A percentile compares a stretch with the other conserved stretches of the same genome.
These are phyloP conservation scores for Serendipita sp. DNA, from an alignment of 768 basidiomycete species.

Conservation along the genomic window DNA sequence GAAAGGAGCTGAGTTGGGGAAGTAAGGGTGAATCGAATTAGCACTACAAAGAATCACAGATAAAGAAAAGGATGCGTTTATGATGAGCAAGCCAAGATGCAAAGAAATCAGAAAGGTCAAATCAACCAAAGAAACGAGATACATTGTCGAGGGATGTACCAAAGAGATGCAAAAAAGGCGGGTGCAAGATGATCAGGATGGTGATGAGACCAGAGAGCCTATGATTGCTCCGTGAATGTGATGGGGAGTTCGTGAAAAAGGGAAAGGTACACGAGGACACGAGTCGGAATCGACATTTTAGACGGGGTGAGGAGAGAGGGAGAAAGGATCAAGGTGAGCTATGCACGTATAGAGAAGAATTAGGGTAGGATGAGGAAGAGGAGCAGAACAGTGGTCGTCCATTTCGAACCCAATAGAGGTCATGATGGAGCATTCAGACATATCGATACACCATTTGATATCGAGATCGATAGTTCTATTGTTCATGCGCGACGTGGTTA, in stretches of 20 bases:
- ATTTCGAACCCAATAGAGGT: not conserved
- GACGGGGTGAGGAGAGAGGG: not conserved
- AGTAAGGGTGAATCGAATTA: too few species aligned
- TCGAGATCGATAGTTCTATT: not conserved
- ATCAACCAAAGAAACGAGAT: too few species aligned
- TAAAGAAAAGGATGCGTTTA: too few species aligned
- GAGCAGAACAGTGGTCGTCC: slow-evolving; percentile 10
- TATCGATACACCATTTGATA: not conserved
- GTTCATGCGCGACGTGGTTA: slow-evolving; percentile 3
- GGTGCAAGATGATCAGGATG: not conserved
- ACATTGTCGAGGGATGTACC: not conserved
- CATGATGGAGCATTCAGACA: not conserved
- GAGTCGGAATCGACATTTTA: not conserved
- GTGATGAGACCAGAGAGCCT: not conserved
- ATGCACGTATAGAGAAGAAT: not conserved
- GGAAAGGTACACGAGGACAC: not conserved
- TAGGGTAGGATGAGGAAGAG: slow-evolving; percentile 12
- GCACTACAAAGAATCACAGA: too few species aligned
- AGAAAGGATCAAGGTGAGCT: not conserved
- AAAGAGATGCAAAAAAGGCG: not conserved
- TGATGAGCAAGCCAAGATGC: too few species aligned
- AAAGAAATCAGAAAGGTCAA: too few species aligned
- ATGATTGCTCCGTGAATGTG: not conserved
- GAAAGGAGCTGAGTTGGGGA: too few species aligned
- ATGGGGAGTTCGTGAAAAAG: not conserved